A percentile compares a stretch with the other conserved stretches of the same genome.
phyloP scores from a whole-genome alignment of 2,329 filamentous ascomycete genomes.

The Mariannaea sp. region DNA sequence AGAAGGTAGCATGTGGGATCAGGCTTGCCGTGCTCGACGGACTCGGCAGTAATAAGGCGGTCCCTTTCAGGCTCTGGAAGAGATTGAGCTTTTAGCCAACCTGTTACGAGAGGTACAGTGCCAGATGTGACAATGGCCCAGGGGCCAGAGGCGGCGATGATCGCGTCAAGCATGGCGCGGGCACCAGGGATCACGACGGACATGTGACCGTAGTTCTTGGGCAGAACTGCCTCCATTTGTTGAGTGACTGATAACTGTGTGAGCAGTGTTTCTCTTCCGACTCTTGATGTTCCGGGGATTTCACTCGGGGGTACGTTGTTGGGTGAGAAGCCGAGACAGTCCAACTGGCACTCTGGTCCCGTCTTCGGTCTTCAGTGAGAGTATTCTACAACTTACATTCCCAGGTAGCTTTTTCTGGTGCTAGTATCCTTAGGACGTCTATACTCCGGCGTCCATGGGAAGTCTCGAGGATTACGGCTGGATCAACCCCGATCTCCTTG shows the following conservation, averaged over 20 bases:
- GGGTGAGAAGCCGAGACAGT: conserved; percentile 11
- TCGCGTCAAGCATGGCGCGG: conserved; percentile 67
- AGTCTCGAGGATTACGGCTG: conserved; percentile 83
- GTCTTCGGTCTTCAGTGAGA: neutral
- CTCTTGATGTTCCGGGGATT: conserved; percentile 2
- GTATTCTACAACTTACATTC: conserved; percentile 69
- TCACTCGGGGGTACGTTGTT: neutral
- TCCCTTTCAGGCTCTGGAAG: conserved; percentile 62
- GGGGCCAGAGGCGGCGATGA: conserved; percentile 65
- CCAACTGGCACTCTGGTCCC: neutral
- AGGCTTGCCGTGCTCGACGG: conserved; percentile 75
- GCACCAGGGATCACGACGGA: conserved; percentile 87
- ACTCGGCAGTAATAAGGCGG: conserved; percentile 75
- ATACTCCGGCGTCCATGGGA: conserved; percentile 91
- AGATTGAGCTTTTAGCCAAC: conserved; percentile 71
- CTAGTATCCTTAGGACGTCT: conserved; percentile 78
- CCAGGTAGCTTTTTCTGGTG: conserved; percentile 87
- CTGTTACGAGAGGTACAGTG: conserved; percentile 67
- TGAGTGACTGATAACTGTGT: conserved; percentile 66
- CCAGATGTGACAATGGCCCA: conserved; percentile 91
- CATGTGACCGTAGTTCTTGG: conserved; percentile 74
- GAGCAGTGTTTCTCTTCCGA: conserved; percentile 14
- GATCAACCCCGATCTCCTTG: conserved; percentile 80
- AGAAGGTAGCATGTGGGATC: conserved; percentile 76
- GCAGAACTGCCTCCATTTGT: conserved; percentile 77